phyloP scores from a whole-genome alignment of 2,329 filamentous ascomycete species.

The Pseudocercospora vitis region DNA sequence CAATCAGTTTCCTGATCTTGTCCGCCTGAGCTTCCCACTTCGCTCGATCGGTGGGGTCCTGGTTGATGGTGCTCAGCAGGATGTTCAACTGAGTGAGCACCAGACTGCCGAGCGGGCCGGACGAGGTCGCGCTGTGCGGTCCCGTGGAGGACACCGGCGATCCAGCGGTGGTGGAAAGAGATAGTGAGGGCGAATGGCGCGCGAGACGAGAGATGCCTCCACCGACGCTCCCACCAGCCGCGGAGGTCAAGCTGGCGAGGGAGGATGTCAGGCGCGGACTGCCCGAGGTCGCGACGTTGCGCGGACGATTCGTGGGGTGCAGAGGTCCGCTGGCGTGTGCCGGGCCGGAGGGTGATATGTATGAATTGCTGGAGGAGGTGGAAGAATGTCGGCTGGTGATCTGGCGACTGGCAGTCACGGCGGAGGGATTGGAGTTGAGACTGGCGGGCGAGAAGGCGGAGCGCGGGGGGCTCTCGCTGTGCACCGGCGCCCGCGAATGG shows the following conservation, averaged over 20 bases:
- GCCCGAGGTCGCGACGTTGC: constrained; percentile 56
- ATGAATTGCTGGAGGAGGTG: constrained; percentile 55
- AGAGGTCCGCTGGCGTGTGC: constrained; percentile 51
- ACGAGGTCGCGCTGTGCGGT: constrained; percentile 44
- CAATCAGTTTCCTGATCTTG: constrained; percentile 91
- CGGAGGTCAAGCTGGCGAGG: constrained; percentile 54
- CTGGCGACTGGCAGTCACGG: constrained; percentile 52
- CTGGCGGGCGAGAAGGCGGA: constrained; percentile 53
- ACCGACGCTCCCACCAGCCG: constrained; percentile 52
- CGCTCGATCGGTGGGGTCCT: constrained; percentile 82
- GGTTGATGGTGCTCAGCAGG: constrained; percentile 88
- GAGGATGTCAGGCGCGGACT: constrained; percentile 57
- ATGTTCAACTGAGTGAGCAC: constrained; percentile 94
- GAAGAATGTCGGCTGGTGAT: constrained; percentile 56
- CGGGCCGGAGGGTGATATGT: constrained; percentile 57
- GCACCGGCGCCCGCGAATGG: constrained; percentile 24
- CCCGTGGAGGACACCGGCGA: constrained; percentile 56
- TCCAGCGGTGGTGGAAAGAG: constrained; percentile 52
- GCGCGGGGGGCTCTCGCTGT: constrained; percentile 52
- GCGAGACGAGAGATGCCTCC: constrained; percentile 58
- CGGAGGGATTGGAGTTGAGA: constrained; percentile 53
- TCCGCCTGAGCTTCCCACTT: constrained; percentile 93
- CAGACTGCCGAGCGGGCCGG: constrained; percentile 73
- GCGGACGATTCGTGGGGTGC: constrained; percentile 57
- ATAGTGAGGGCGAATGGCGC: constrained; percentile 61